These are phyloP conservation scores for Heliosperma pusillum DNA, from an alignment of 148 eudicot species.

Conservation along the genomic window DNA sequence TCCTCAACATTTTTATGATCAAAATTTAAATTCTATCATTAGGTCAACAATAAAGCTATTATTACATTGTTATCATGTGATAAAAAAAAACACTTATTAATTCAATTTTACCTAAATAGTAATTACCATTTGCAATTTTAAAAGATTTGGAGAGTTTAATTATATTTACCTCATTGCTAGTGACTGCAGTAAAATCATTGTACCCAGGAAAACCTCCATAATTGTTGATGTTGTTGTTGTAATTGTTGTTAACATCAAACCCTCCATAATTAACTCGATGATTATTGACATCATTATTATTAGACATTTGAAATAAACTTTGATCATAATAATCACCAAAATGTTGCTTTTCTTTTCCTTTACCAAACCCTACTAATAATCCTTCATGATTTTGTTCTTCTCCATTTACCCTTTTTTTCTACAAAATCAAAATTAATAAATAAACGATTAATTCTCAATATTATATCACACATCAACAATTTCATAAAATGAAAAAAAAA, in stretches of 20 bases:
- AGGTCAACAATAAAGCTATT: too few relatives aligned
- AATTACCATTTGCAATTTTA: not conserved
- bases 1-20: too few relatives aligned
- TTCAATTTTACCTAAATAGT: not conserved
- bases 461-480: too few relatives aligned
- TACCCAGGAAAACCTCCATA: slow-evolving; percentile 16
- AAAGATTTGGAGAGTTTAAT: not conserved
- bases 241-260: slow-evolving; percentile 10
- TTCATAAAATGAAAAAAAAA: not conserved
- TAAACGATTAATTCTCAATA: not conserved
- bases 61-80: not conserved
- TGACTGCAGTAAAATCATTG: not conserved
- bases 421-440: slow-evolving; percentile 8
- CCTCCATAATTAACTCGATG: slow-evolving; percentile 23
- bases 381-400: slow-evolving; percentile 9
- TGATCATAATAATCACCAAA: slow-evolving; percentile 9
- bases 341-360: slow-evolving; percentile 16
- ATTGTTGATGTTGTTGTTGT: slow-evolving; percentile 4
- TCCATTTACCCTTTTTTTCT: slow-evolving; percentile 32
- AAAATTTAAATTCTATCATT: not conserved
- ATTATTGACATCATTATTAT: not conserved
- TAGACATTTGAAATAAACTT: not conserved
- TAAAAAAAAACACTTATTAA: not conserved
- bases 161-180: slow-evolving; percentile 25
- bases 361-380: slow-evolving; percentile 26